Evolutionary conservation across 805 yeast species (phyloP), one percentile per base, ranked within the genome.

Genomic region (Zygoascus tannicola): DNA sequence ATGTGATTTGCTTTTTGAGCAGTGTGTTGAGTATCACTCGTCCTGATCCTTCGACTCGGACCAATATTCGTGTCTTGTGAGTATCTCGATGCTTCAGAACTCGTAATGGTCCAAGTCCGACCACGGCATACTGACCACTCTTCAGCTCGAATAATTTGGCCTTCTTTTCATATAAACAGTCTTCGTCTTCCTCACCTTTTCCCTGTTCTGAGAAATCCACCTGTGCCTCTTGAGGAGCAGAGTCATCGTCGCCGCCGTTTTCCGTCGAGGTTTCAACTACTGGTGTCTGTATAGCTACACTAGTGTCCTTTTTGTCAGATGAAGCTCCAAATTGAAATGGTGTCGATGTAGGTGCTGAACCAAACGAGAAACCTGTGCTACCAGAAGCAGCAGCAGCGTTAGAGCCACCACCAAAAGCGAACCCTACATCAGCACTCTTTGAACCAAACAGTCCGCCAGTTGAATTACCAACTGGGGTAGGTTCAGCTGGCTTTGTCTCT

Each of bases 181-280:
- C 76, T 64, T 90, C 97, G 43, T 76, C 73, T 63, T 87, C 96
- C 64, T 90, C 97, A 16, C 96, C 97, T 5, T 90, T 83, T 10
- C 73, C 74, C 52, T 73, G 68, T 15, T 68, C 73, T 10, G 78
- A 69, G 44, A 79, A 70, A 39, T 76, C 73, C 18, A 67, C 64
- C 46, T 75, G 68, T 3, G 51, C 65, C 15, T 46, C 51, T n/a
- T 51, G 43, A 1, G 52, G 46, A 16, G 54, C 49, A 15, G 56
- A 36, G 2, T 57, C 23, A 3, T 55, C 40, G 4, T 54, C 44
- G 4, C 53, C n/a, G 7, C 12, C 30, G 12, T 26, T 26, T 7
- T 7, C 12, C 10, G 7, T 26, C 10, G 30, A 26, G 30, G 10
- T 26, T 12, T 26, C 30, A 8, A 8, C 12, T 8, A 12, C 7